Evolutionary conservation across 805 yeast species (phyloP).

Genomic region (Schwanniomyces occidentalis): DNA sequence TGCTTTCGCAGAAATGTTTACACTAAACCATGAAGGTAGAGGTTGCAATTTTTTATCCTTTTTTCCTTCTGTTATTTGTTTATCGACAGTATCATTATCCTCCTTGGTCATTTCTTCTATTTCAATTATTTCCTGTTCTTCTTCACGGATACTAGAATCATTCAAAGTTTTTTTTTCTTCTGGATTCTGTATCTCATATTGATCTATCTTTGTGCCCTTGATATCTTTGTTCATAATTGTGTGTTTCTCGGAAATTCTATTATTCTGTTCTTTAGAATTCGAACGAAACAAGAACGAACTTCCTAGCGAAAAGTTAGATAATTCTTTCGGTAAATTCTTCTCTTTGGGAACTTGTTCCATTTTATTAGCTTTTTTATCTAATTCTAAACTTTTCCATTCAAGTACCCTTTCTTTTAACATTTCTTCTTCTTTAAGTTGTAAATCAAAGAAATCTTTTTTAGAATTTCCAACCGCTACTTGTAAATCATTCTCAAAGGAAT

Average conservation of each 20-base stretch:
- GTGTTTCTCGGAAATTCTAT: no score
- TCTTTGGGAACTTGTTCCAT: neutral
- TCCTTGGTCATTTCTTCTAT: slow-evolving; percentile 8
- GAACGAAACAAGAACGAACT: slow-evolving; percentile 11
- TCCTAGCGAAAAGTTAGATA: slow-evolving; percentile 7
- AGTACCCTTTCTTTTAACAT: slow-evolving; percentile 3
- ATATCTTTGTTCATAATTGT: no score
- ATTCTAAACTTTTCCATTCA: slow-evolving; percentile 1
- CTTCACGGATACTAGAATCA: neutral
- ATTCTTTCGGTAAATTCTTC: neutral
- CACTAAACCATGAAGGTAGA: slow-evolving; percentile 36
- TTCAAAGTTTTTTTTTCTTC: neutral
- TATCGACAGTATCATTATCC: slow-evolving; percentile 9
- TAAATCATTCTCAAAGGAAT: no score
- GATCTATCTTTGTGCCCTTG: no score
- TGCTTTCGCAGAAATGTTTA: slow-evolving; percentile 1
- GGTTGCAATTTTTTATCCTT: slow-evolving; percentile 9
- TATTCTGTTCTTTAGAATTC: no score
- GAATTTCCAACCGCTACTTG: slow-evolving; percentile 49
- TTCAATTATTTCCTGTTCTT: slow-evolving; percentile 8
- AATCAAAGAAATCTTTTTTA: slow-evolving; percentile 37
- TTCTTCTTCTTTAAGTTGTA: slow-evolving; percentile 27
- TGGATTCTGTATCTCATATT: no score
- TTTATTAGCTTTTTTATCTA: neutral
- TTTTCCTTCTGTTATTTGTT: slow-evolving; percentile 3